Percentiles rank a stretch among this genome's conserved stretches.
phyloP scores from a whole-genome alignment of 228 moss, liverwort and hornwort species.

The Sphagnum magellanicum region DNA sequence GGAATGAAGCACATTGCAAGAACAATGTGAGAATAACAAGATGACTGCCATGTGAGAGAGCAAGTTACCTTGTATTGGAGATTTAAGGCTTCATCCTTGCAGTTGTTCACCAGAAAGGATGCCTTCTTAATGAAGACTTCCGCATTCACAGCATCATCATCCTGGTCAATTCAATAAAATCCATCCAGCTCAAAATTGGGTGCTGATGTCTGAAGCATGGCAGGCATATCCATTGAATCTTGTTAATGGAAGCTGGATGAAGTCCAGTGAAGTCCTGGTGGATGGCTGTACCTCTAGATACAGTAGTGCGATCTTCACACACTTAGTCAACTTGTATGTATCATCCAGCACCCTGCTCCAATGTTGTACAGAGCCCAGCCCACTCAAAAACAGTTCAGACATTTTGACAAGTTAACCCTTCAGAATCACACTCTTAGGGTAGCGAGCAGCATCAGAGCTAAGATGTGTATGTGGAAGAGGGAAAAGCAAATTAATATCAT shows the following conservation, averaged over 20 bases:
- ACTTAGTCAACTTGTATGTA: slow-evolving; percentile 91
- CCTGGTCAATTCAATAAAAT: slow-evolving; percentile 36
- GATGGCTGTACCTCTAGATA: slow-evolving; percentile 71
- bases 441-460: too few relatives aligned
- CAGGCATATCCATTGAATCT: not conserved
- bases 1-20: not conserved
- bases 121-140: slow-evolving; percentile 98
- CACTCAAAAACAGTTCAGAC: not conserved
- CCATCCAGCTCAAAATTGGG: not conserved
- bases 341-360: slow-evolving; percentile 84
- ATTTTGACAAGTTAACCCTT: too few relatives aligned
- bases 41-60: not conserved
- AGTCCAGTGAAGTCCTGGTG: not conserved
- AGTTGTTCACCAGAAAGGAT: slow-evolving; percentile 90
- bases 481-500: too few relatives aligned
- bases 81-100: slow-evolving; percentile 95
- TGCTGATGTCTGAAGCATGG: not conserved
- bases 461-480: too few relatives aligned
- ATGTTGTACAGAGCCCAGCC: not conserved
- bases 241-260: not conserved
- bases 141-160: slow-evolving; percentile 96
- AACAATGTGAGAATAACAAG: too few relatives aligned
- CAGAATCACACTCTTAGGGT: too few relatives aligned
- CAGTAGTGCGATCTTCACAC: slow-evolving; percentile 91
- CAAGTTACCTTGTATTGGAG: slow-evolving; percentile 80